Base-by-base conservation (phyloP, 345 rosid genomes). In the Brassica juncea region DNA sequence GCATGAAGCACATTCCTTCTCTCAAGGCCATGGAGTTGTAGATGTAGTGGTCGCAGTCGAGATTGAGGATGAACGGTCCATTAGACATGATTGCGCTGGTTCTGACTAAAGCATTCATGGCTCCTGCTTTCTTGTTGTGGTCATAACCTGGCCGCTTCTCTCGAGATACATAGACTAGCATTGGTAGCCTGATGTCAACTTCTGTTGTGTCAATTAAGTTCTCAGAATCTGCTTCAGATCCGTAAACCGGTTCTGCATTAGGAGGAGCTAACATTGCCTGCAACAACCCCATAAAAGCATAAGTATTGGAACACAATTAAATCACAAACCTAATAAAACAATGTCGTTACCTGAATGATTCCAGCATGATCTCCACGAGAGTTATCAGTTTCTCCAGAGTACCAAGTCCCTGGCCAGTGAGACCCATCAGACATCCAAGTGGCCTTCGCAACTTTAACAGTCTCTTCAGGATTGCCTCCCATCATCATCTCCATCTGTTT, bases 201-300 rank as follows among this genome's bases (percentile, higher is more conserved):
- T 86, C 91, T 35, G 89, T 84, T 44, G 88, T 76, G 79, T 84
- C 87, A 32, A 88, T 66, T 57, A 88, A 74, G 73, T 85, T 88
- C 57, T 85, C 86, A 27, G 62, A 21, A 21, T 58, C 62, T 21
- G 62, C 62, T 58, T 58, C 62, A 3, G 62, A 2, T 58, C 62
- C 62, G 1, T 77, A 88, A 10, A 84, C 92, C 9, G 90, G 89
- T 80, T 88, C 95, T 52, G 84, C 85, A 84, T 86, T 88, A 35
- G 95, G 93, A 15, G 93, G 95, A 79, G 93, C 93, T 5, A 91
- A 83, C 95, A 91, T 86, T 72, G 91, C 95, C 95, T 89, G 85
- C 32, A 72, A 66, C 14, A 58, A 21, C 62, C 14, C 9, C 61
- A 52, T 39, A 49, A 47, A 54, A 54, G 25, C 59, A 6, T 54